phyloP scores from a whole-genome alignment of 2,329 filamentous ascomycete species.

The Lecanicillium sp. region DNA sequence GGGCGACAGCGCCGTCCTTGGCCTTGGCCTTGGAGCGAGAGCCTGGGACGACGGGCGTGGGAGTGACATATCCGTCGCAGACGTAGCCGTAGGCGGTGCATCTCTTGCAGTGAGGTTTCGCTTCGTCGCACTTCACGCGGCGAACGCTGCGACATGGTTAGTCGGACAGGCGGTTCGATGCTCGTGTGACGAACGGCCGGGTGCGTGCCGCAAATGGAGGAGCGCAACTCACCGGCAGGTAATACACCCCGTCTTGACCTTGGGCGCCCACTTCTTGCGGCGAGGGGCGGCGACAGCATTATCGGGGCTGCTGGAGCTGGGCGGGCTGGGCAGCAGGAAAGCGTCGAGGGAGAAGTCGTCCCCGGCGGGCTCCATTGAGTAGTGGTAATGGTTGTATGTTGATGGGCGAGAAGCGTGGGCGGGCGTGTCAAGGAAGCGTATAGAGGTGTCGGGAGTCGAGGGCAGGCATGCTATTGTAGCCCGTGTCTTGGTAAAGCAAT shows the following conservation, averaged over 20 bases:
- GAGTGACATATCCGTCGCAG: constrained; percentile 2
- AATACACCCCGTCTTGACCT: constrained; percentile 9
- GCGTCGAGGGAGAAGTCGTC: too few relatives aligned
- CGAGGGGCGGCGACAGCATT: background rate
- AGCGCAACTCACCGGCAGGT: constrained; percentile 4
- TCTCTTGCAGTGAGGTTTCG: constrained; percentile 5
- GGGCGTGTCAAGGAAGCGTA: too few relatives aligned
- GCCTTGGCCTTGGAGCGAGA: too few relatives aligned
- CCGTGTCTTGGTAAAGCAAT: too few relatives aligned
- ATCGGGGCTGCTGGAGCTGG: constrained; percentile 1
- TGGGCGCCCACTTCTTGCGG: constrained; percentile 6
- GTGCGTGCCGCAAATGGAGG: background rate
- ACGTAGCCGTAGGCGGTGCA: constrained; percentile 6
- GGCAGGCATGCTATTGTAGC: too few relatives aligned
- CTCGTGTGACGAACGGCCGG: background rate
- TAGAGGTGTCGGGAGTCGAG: too few relatives aligned
- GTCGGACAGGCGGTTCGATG: background rate
- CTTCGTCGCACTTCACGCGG: constrained; percentile 7
- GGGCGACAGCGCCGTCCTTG: background rate
- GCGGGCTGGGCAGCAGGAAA: background rate
- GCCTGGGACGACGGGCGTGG: background rate
- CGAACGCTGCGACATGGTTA: background rate
- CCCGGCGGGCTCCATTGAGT: too few relatives aligned
- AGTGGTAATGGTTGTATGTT: background rate
- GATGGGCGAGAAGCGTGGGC: background rate